Conservation (phyloP, 2,329 filamentous ascomycete species). For the Claviceps spartinae region DNA sequence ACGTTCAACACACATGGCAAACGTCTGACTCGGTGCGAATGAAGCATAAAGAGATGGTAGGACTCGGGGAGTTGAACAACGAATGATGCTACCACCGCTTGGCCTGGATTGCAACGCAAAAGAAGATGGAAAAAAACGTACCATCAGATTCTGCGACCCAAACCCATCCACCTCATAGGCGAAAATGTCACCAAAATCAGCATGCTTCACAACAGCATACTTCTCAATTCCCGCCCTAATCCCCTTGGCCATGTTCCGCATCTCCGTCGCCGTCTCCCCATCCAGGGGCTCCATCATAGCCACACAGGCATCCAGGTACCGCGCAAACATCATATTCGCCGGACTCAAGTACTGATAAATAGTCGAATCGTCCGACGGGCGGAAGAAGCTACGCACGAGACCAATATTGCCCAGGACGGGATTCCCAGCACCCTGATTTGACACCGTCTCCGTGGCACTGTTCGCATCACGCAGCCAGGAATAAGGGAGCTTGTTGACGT, state of each 20-base stretch:
- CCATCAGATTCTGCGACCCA: constrained; percentile 46
- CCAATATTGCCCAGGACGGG: constrained; percentile 69
- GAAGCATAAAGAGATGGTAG: too few relatives aligned
- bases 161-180: constrained; percentile 60
- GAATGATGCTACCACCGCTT: too few relatives aligned
- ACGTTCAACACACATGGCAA: not conserved
- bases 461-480: constrained; percentile 64
- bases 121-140: constrained; percentile 1
- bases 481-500: constrained; percentile 48
- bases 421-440: constrained; percentile 63
- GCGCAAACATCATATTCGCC: constrained; percentile 72
- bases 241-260: constrained; percentile 39
- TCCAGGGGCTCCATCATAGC: constrained; percentile 31
- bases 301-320: constrained; percentile 41
- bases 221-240: constrained; percentile 56
- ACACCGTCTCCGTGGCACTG: constrained; percentile 67
- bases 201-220: constrained; percentile 51
- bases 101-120: too few relatives aligned
- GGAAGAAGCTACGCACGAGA: constrained; percentile 74
- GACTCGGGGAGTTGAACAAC: too few relatives aligned
- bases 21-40: not conserved
- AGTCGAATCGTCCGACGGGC: constrained; percentile 79
- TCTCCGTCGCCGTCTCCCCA: constrained; percentile 39
- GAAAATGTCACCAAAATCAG: constrained; percentile 50
- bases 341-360: constrained; percentile 81